Percentiles rank a stretch among this genome's conserved stretches.
Conservation (phyloP, 805 yeast genomes). For the Kluyveromyces siamensis region DNA sequence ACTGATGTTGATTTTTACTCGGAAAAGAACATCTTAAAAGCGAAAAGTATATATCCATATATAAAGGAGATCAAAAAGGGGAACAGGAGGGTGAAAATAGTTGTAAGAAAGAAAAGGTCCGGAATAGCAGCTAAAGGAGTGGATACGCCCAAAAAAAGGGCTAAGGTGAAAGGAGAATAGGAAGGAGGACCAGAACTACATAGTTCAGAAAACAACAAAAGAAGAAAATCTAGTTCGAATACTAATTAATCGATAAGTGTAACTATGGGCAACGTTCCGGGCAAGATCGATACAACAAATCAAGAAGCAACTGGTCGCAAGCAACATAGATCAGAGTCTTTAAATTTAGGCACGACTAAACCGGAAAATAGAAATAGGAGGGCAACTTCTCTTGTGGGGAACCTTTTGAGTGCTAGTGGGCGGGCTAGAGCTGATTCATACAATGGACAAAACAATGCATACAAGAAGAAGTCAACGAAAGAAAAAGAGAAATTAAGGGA, state of each 20-base stretch:
- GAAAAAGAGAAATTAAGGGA: constrained; percentile 49
- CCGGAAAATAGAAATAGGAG: constrained; percentile 12
- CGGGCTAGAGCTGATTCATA: constrained; percentile 19
- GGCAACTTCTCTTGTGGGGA: constrained; percentile 21
- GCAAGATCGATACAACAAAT: constrained; percentile 30
- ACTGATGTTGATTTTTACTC: neutral
- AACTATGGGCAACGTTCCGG: constrained; percentile 41
- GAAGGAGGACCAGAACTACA: neutral
- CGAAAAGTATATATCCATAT: neutral
- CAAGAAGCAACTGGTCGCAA: constrained; percentile 10
- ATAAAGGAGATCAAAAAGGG: neutral
- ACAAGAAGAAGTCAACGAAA: constrained; percentile 34
- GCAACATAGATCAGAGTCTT: constrained; percentile 5
- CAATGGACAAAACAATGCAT: constrained; percentile 5
- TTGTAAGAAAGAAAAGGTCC: neutral
- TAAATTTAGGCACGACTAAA: constrained; percentile 5
- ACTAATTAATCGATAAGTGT: neutral
- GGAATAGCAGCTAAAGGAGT: neutral
- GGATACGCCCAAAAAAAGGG: too few relatives aligned
- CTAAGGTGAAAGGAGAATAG: too few relatives aligned
- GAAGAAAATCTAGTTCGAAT: neutral
- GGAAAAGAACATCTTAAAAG: neutral
- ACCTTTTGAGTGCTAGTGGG: constrained; percentile 14
- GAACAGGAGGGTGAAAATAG: neutral
- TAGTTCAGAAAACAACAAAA: neutral